Evolutionary conservation across 192 early-diverging fungal species (phyloP), one percentile per base, ranked within the genome.

Genomic region (Fimicolochytrium jonesii): DNA sequence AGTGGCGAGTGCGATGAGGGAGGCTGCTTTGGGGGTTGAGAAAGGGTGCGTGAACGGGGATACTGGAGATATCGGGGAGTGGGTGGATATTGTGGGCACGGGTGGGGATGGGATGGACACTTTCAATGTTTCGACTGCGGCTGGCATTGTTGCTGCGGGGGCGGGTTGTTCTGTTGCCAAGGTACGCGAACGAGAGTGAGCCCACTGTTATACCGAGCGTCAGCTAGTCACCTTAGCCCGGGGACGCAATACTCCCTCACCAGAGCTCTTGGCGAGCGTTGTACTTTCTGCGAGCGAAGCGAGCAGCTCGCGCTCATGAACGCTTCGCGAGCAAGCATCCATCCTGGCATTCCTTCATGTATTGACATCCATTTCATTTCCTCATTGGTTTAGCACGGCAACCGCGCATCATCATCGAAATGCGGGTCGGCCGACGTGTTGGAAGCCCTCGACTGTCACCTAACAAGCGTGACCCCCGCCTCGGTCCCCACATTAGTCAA

Each of bases 91-190:
- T 71, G 93, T 97, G 2, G 96, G 96, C 3, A 98, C 96, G 0
- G 96, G 96, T n/a, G 96, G 96, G 7, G 96, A 98, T 76, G 94
- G 94, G 15, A 90, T 92, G 67, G 83, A 97, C 71, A 98, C 96
- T 18, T 98, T 95, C 68, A 98, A 98, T 66, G 94, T 97, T 13
- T 91, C 88, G 1, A 98, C 96, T 0, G 91, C 96, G 0, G 82
- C 92, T 11, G 84, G 90, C 32, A 84, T 98, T 34, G 89, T 98
- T 0, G 90, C 90, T 11, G 96, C 93, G 1, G 94, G 93, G 22
- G 92, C 93, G 4, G 93, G 94, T 17, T 80, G 83, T 54, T 80
- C 77, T 59, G 86, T 98, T 46, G 91, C 92, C 53, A 98, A 98
- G 79, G 90, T 92, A n/a, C n/a, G n/a, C n/a, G n/a, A n/a, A n/a